Conservation (phyloP, 1,284 basidiomycete genomes). For the Amylostereum areolatum region DNA sequence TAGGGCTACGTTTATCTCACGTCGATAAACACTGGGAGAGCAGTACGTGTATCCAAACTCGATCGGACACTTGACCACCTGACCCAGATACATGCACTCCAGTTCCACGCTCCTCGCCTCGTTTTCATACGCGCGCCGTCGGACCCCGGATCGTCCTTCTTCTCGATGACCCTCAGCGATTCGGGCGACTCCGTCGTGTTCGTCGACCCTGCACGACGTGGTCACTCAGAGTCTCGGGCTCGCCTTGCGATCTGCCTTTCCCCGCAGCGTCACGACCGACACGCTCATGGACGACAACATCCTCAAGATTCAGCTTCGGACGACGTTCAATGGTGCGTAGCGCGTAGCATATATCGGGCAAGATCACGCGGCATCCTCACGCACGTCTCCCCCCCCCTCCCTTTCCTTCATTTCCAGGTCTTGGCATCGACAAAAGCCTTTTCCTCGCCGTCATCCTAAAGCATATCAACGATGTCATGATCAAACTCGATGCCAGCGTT, state of each 20-base stretch:
- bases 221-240: constrained; percentile 20
- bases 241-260: constrained; percentile 30
- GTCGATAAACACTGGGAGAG: constrained; percentile 48
- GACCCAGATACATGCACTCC: neutral
- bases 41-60: constrained; percentile 32
- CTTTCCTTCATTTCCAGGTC: constrained; percentile 18
- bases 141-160: constrained; percentile 48
- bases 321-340: constrained; percentile 22
- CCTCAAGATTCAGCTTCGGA: constrained; percentile 43
- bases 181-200: constrained; percentile 51
- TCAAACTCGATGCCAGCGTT: constrained; percentile 41
- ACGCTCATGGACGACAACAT: constrained; percentile 41
- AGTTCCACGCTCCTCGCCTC: constrained; percentile 49
- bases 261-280: constrained; percentile 43
- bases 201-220: constrained; percentile 44
- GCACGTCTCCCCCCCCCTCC: no score
- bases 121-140: constrained; percentile 44
- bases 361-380: neutral
- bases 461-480: constrained; percentile 33
- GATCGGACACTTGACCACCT: constrained; percentile 3
- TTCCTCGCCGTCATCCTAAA: constrained; percentile 38
- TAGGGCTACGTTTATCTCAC: constrained; percentile 52
- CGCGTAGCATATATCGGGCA: neutral
- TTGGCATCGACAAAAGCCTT: constrained; percentile 32
- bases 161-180: constrained; percentile 54